phyloP scores from a whole-genome alignment of 192 early-diverging fungal genomes.

The Phlyctochytrium arcticum region DNA sequence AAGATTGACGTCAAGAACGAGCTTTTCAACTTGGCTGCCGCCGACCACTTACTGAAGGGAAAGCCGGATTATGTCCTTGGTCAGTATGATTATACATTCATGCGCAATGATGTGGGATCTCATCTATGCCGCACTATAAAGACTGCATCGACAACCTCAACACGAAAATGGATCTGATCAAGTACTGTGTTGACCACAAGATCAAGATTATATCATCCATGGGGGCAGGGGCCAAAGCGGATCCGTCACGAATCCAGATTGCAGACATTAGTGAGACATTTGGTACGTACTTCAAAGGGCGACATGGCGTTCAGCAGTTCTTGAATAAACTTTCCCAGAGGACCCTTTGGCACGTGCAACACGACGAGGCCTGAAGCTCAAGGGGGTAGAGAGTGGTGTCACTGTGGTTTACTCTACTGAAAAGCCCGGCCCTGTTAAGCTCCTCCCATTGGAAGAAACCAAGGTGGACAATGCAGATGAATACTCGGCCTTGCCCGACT shows the following conservation, averaged over 20 bases:
- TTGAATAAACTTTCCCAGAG: conserved; percentile 47
- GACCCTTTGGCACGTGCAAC: conserved; percentile 90
- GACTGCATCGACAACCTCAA: conserved; percentile 97
- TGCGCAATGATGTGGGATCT: background rate
- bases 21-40: conserved; percentile 68
- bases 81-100: conserved; percentile 2
- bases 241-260: conserved; percentile 94
- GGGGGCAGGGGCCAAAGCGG: conserved; percentile 96
- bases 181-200: conserved; percentile 73
- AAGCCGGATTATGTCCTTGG: conserved; percentile 46
- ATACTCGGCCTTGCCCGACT: conserved; percentile 89
- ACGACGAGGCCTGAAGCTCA: conserved; percentile 64
- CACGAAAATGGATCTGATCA: conserved; percentile 86
- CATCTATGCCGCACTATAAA: background rate
- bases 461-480: conserved; percentile 81
- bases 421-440: conserved; percentile 84
- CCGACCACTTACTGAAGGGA: conserved; percentile 66
- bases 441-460: conserved; percentile 84
- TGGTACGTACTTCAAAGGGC: conserved; percentile 38
- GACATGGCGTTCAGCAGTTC: background rate
- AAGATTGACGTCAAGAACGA: conserved; percentile 73
- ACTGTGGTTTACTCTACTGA: conserved; percentile 95
- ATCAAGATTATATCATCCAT: conserved; percentile 87
- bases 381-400: conserved; percentile 73
- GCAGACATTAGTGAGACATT: conserved; percentile 92